Evolutionary conservation across 192 early-diverging fungal species (phyloP).

Genomic region (Chytriomyces sp.): DNA sequence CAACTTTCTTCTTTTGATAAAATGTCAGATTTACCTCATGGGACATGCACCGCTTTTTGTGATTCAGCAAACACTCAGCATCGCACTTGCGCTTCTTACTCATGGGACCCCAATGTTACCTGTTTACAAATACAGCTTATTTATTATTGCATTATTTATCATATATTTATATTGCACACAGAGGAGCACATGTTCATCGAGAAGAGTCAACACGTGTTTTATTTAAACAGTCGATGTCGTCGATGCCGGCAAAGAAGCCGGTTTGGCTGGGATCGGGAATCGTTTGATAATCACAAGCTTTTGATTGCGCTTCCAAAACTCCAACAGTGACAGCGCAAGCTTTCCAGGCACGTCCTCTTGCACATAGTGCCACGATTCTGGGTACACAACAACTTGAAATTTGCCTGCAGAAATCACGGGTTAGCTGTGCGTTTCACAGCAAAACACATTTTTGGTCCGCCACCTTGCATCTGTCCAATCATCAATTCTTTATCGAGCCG

Average conservation of each 20-base stretch:
- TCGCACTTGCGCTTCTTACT: too few species aligned
- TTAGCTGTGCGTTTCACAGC: slow-evolving; percentile 5
- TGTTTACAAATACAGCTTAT: too few species aligned
- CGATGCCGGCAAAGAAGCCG: neutral
- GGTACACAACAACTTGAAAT: slow-evolving; percentile 55
- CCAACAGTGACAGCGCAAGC: slow-evolving; percentile 38
- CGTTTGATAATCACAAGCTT: slow-evolving; percentile 28
- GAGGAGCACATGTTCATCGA: too few species aligned
- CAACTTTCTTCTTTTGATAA: too few species aligned
- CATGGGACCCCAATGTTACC: too few species aligned
- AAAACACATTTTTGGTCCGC: neutral
- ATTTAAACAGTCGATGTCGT: too few species aligned
- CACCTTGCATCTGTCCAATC: slow-evolving; percentile 60
- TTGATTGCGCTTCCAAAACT: slow-evolving; percentile 42
- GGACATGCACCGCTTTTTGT: too few species aligned
- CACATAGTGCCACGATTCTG: slow-evolving; percentile 54
- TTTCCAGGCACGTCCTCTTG: slow-evolving; percentile 54
- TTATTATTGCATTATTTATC: too few species aligned
- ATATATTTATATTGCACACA: too few species aligned
- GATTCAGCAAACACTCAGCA: too few species aligned
- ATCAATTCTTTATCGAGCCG: slow-evolving; percentile 56
- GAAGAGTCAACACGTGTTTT: too few species aligned
- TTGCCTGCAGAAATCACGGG: slow-evolving; percentile 34
- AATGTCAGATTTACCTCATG: too few species aligned
- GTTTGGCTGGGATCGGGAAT: slow-evolving; percentile 27